Base-by-base conservation (phyloP, 129 eudicot genomes). In the Mikania micrantha region DNA sequence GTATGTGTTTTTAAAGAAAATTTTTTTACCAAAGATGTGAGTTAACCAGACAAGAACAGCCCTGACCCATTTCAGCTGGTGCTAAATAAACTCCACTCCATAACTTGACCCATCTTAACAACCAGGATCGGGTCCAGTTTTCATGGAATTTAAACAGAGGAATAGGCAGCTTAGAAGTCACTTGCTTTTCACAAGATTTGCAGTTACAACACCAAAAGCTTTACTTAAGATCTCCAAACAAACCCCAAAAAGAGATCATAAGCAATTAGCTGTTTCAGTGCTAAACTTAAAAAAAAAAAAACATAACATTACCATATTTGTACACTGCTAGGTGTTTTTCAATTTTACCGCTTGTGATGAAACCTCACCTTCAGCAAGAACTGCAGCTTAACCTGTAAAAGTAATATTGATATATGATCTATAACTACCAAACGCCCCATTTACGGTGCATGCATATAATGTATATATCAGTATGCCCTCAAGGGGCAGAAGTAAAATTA, bases 301-400 rank as follows among this genome's bases (percentile, higher is more conserved):
- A 61, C 64, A 24, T 21, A 48, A 61, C 64, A 24, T 21, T 27
- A 48, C 60, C 64, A 29, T 40, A 66, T 67, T 58, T 66, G 60
- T 71, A 71, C 75, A 60, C n/a, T 61, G 20, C 17, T 15, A n/a
- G 66, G 29, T 15, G 27, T 6, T 29, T 59, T 60, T 35, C 25
- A 22, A 11, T 60, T 31, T 88, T 76, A 83, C 84, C 87, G 70
- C 75, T 92, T 92, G 85, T 85, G 88, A 81, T 81, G 86, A 60
- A 93, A 93, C 82, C 90, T 82, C 69, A 93, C 99, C 85, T 93
- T 93, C 88, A 88, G 73, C 66, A 93, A 77, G 80, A 82, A 93
- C 78, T 93, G 99, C 95, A 93, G 45, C 90, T 93, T 93, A 15
- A 93, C 99, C 99, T 93, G 84, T 77, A 52, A 2, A 54, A 22